Conservation (phyloP, 768 basidiomycete genomes). For the Trametes cubensis region DNA sequence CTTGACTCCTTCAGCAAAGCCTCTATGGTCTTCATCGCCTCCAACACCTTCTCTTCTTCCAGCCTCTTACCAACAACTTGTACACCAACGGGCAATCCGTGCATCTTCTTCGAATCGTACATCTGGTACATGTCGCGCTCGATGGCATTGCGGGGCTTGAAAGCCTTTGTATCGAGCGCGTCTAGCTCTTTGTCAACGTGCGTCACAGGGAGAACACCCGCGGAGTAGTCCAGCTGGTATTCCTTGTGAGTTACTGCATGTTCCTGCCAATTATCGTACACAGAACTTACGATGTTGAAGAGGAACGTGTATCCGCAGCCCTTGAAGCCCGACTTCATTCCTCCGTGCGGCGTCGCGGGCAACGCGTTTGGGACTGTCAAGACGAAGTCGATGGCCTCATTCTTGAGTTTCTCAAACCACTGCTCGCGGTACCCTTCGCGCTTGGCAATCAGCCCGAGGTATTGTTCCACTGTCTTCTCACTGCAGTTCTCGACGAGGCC, state of each 20-base stretch:
- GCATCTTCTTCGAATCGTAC: constrained; percentile 46
- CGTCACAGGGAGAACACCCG: constrained; percentile 51
- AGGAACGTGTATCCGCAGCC: constrained; percentile 41
- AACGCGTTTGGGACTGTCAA: constrained; percentile 43
- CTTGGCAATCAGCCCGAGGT: constrained; percentile 31
- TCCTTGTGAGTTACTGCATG: neutral
- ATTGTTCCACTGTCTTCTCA: constrained; percentile 33
- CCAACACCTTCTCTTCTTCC: constrained; percentile 52
- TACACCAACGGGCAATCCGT: constrained; percentile 49
- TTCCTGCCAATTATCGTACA: neutral
- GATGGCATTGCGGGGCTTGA: constrained; percentile 39
- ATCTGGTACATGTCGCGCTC: constrained; percentile 44
- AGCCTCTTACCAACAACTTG: constrained; percentile 48
- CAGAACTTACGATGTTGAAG: constrained; percentile 46
- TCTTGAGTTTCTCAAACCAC: constrained; percentile 32
- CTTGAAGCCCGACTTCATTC: constrained; percentile 38
- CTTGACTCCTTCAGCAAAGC: constrained; percentile 24
- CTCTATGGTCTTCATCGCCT: constrained; percentile 48
- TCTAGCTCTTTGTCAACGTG: constrained; percentile 43
- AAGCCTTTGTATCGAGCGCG: constrained; percentile 25
- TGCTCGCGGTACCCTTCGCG: constrained; percentile 35
- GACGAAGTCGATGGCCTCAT: constrained; percentile 40
- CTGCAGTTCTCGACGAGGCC: constrained; percentile 30
- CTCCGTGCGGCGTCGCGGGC: constrained; percentile 43
- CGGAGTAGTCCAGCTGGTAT: constrained; percentile 48